Percentiles rank a stretch among this genome's conserved stretches.
These are phyloP conservation scores for Coemansia sp. DNA, from an alignment of 192 early-diverging fungal genomes.

Conservation along the genomic window DNA sequence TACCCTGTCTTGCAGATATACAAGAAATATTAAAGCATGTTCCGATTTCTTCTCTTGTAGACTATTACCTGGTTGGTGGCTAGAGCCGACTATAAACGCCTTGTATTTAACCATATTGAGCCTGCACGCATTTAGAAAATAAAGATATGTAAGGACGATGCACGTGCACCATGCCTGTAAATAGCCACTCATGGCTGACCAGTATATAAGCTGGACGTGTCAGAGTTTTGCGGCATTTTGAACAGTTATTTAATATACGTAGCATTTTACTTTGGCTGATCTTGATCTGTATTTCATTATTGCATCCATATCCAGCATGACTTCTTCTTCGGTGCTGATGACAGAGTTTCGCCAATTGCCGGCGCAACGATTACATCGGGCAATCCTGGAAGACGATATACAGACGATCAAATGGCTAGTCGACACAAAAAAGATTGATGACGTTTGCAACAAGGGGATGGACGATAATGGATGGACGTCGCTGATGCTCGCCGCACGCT, in stretches of 20 bases:
- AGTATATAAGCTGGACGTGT: no score
- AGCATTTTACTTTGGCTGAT: not conserved
- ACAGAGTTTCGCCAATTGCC: slow-evolving; percentile 36
- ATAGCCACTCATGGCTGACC: not conserved
- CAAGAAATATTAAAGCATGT: slow-evolving; percentile 22
- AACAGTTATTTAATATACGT: no score
- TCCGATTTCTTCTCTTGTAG: slow-evolving; percentile 17
- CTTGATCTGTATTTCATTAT: not conserved
- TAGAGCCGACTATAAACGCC: not conserved
- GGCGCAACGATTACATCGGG: slow-evolving; percentile 41
- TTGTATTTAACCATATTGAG: not conserved
- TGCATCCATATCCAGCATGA: slow-evolving; percentile 3
- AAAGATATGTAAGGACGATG: no score
- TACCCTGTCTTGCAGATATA: slow-evolving; percentile 20
- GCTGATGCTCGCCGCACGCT: slow-evolving; percentile 50
- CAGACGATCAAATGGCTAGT: slow-evolving; percentile 43
- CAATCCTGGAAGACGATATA: slow-evolving; percentile 43
- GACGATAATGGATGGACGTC: slow-evolving; percentile 47
- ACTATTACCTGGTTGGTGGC: slow-evolving; percentile 1
- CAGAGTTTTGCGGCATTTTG: no score
- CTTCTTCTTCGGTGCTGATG: slow-evolving; percentile 22
- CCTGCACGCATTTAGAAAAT: no score
- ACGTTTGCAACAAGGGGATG: slow-evolving; percentile 36
- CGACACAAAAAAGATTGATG: slow-evolving; percentile 32
- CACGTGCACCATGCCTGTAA: not conserved